phyloP scores from a whole-genome alignment of 495 filamentous ascomycete genomes.

The Aspergillus affinis region DNA sequence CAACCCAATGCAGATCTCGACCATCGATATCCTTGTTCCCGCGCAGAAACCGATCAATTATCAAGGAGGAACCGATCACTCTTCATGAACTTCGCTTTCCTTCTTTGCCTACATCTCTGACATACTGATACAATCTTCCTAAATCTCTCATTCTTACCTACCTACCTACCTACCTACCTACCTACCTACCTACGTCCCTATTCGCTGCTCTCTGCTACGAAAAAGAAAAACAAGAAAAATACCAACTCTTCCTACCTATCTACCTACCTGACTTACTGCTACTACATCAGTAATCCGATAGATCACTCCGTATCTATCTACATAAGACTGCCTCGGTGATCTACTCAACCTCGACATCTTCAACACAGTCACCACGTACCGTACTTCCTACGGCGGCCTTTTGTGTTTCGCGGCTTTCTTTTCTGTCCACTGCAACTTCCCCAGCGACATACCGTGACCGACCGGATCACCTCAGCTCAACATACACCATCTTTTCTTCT shows the following conservation, averaged over 20 bases:
- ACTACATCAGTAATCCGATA: slow-evolving; percentile 8
- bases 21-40: slow-evolving; percentile 12
- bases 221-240: too few species aligned
- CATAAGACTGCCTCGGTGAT: slow-evolving; percentile 1
- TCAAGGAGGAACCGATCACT: slow-evolving; percentile 21
- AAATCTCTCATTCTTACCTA: not conserved
- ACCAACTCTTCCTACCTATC: too few species aligned
- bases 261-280: not conserved
- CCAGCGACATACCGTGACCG: slow-evolving; percentile 2
- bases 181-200: too few species aligned
- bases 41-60: slow-evolving; percentile 23
- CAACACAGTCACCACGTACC: not conserved
- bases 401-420: not conserved
- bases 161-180: not conserved
- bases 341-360: not conserved
- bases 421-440: not conserved
- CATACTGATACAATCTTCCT: not conserved
- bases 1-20: slow-evolving; percentile 27
- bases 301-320: slow-evolving; percentile 6
- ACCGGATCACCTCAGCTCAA: too few species aligned
- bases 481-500: too few species aligned
- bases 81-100: slow-evolving; percentile 1
- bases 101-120: not conserved
- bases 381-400: not conserved
- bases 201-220: not conserved